Evolutionary conservation across 257 asterid genomes (phyloP), one percentile per base, ranked within the genome.

Genomic region (Gardenia jasminoides): DNA sequence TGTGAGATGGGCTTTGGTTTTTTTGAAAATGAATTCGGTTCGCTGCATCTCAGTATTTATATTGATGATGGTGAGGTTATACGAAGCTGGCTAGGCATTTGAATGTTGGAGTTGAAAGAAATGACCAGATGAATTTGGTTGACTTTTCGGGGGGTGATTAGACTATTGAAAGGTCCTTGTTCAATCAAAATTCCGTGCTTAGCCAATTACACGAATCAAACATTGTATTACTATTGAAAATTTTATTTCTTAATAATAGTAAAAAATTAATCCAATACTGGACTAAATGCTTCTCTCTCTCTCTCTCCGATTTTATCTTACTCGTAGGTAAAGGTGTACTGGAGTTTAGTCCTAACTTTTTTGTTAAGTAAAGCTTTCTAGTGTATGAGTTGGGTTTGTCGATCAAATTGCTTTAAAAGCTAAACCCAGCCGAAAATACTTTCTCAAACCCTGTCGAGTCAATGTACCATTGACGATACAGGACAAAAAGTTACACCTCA

Each of bases 121-220:
- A 82, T 81, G 85, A 76, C 79, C 54, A 81, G 89, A 90, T 78
- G 90, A 90, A 80, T 86, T 88, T 72, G 90, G 95, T 93, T 93
- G 97, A 93, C 97, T 90, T 92, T 80, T 82, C 2, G 31, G 68
- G 56, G 77, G 77, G 33, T 89, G 93, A 88, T 83, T 82, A 82
- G 93, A 91, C 94, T 76, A 84, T 70, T 75, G 81, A 86, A 84
- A 84, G 83, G 80, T 80, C 90, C 82, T 85, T 67, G 83, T 80
- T 77, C 80, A 84, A 89, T 80, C 81, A 82, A 88, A 88, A 89
- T 87, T 85, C 83, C 67, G 46, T 66, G 67, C 82, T 79, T 79
- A 61, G 76, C 80, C 80, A 80, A 85, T 75, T 48, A 78, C 30
- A 65, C 78, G 75, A 47, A 36, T 26, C 24, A 58, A 62, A 12